Conservation (phyloP, 371 early-diverging fungal species). For the Syncephalastrum contaminatum region DNA sequence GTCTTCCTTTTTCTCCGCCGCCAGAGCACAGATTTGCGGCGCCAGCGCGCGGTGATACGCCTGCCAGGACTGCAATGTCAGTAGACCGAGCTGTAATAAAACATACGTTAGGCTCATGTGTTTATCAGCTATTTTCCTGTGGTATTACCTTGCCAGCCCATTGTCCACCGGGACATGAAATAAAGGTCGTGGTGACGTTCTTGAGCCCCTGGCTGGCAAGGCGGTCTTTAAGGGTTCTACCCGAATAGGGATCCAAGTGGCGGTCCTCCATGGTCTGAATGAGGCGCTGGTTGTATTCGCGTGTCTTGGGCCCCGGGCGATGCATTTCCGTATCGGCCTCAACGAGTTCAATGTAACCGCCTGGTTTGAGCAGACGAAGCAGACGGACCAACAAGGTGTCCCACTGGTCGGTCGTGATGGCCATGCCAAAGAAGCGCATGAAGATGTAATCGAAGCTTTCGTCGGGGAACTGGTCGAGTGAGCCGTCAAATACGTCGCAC, state of each 20-base stretch:
- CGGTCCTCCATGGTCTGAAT: conserved; percentile 24
- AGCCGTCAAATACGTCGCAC: conserved; percentile 27
- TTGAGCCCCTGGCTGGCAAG: conserved; percentile 21
- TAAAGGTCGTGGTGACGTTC: conserved; percentile 29
- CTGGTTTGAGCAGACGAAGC: conserved; percentile 42
- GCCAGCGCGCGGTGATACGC: conserved; percentile 38
- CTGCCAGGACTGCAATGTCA: conserved; percentile 50
- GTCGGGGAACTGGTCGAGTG: conserved; percentile 37
- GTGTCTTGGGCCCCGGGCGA: conserved; percentile 40
- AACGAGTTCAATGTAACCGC: conserved; percentile 46
- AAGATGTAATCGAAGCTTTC: conserved; percentile 48
- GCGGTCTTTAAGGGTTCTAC: conserved; percentile 24
- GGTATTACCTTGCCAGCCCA: conserved; percentile 51
- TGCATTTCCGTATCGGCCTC: conserved; percentile 41
- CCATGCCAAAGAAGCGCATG: conserved; percentile 41
- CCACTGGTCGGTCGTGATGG: conserved; percentile 34
- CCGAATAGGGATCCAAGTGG: conserved; percentile 34
- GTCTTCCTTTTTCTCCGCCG: conserved; percentile 9
- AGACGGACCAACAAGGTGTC: conserved; percentile 25
- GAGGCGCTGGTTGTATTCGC: conserved; percentile 28
- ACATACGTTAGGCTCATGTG: too few species aligned
- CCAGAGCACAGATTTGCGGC: conserved; percentile 27
- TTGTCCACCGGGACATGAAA: conserved; percentile 53
- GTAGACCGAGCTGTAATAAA: conserved; percentile 35
- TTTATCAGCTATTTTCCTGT: background rate